Evolutionary conservation across 495 filamentous ascomycete genomes (phyloP), one percentile per base, ranked within the genome.

Genomic region (Podospora conica): DNA sequence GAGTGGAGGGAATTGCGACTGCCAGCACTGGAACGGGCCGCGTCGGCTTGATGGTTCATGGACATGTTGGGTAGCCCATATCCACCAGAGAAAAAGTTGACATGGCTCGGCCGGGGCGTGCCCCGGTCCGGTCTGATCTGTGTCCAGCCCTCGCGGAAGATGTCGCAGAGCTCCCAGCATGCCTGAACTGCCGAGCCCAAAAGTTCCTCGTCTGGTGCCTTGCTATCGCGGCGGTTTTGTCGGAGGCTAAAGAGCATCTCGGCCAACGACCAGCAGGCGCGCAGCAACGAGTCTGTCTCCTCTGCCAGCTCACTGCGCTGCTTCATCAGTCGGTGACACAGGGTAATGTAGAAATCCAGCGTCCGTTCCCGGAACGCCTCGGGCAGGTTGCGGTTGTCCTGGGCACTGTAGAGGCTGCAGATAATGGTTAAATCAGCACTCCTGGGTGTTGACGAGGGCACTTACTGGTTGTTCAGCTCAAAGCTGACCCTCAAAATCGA

Each of bases 201-300:
- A 8, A 96, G 80, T 70, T 95, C 92, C 72, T 93, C 91, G 70
- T 96, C 91, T 0, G 90, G 80, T 0, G 78, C 74, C 70, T 88
- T 92, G 53, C 86, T 86, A 68, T 94, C 90, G 31, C 86, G 79
- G 66, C 85, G 89, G 75, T 87, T 94, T 70, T 97, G 92, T 4
- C 93, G 90, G 21, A 97, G 83, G 74, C 90, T 96, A 76, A 96
- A 96, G 1, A 97, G 84, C 91, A 96, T 96, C 74, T 97, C 93
- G 2, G 93, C 92, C 23, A 97, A 76, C 11, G 89, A 86, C 93
- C 93, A 97, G 72, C 93, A 97, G 7, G 92, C 90, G 57, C 89
- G 87, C 0, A 97, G 83, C 3, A 96, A 82, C 23, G 90, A 86
- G 70, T 96, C 92, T 3, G 91, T 93, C 68, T 93, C 90, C 66